Evolutionary conservation across 257 asterid genomes (phyloP), one percentile per base, ranked within the genome.

Genomic region (Nicotiana knightiana): DNA sequence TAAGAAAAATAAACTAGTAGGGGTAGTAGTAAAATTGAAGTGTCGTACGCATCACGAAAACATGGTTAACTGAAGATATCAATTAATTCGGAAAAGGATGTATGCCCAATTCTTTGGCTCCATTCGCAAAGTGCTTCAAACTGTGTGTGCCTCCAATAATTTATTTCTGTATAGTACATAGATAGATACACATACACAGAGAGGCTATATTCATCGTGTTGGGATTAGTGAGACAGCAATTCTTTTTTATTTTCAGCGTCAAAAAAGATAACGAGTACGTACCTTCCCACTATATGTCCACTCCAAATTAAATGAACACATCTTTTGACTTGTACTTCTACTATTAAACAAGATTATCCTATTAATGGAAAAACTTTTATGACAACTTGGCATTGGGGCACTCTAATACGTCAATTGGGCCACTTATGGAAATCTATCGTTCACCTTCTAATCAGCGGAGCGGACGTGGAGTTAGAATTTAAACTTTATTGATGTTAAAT

Each of bases 161-260:
- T 70, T 39, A 43, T 39, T 70, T 43, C 1, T 43, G 17, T 12
- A 6, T 35, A 66, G 61, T 46, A 70, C 12, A 70, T 43, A 12
- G 16, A 67, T 17, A 37, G 11, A 39, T 39, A 68, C 4, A n/a
- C 64, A 57, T n/a, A 6, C 30, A n/a, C 26, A 18, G 12, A 67
- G 76, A 32, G 65, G 33, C 53, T 30, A 55, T 16, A 71, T 24
- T 78, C 30, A 21, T 64, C 37, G 37, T 78, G 82, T 58, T 55
- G 82, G 82, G 21, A 78, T 78, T 55, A 33, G 70, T 35, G 82
- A 78, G 82, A 59, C 82, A 78, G 57, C 81, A 77, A 55, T 21
- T 21, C 24, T 21, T 58, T 17, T 35, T 53, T 53, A 43, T 32
- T 68, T 37, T 33, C 57, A 17, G 33, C 5, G 67, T 37, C 35